phyloP scores from a whole-genome alignment of 352 stramenopile genomes.

The Globisporangium alternatum region DNA sequence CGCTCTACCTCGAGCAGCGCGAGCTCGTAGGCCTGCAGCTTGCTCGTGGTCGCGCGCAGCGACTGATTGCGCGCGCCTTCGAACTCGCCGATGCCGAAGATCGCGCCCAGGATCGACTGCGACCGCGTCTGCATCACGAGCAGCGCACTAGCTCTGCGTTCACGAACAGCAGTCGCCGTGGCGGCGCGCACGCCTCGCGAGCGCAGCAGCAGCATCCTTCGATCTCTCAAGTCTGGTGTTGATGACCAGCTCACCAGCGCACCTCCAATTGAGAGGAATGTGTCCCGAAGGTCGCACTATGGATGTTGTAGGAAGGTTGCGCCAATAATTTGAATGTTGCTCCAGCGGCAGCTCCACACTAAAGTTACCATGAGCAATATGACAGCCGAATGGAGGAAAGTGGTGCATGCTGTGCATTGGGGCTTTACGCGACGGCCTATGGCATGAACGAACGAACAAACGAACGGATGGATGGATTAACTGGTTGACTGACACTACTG shows the following conservation, averaged over 20 bases:
- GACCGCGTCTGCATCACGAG: slow-evolving; percentile 21
- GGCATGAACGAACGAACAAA: not conserved
- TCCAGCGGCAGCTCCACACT: not conserved
- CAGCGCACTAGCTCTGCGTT: not conserved
- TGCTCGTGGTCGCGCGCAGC: slow-evolving; percentile 51
- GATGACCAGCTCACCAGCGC: slow-evolving; percentile 1
- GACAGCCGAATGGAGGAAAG: no score
- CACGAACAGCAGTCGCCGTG: not conserved
- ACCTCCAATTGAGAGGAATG: not conserved
- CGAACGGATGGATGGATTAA: no score
- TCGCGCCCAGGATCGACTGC: slow-evolving; percentile 66
- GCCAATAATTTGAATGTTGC: not conserved
- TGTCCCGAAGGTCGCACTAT: slow-evolving; percentile 10
- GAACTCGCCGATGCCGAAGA: slow-evolving; percentile 84
- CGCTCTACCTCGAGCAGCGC: slow-evolving; percentile 57
- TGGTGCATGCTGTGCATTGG: not conserved
- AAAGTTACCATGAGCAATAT: not conserved
- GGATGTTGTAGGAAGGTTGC: not conserved
- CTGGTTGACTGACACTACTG: not conserved
- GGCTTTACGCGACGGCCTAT: not conserved
- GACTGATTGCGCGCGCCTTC: slow-evolving; percentile 62
- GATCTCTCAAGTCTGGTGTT: not conserved
- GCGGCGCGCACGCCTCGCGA: not conserved
- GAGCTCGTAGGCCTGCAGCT: slow-evolving; percentile 68
- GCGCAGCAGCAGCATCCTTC: slow-evolving; percentile 4